Evolutionary conservation across 768 basidiomycete genomes (phyloP), one percentile per base, ranked within the genome.

Genomic region (Agrocybe chaxingu): DNA sequence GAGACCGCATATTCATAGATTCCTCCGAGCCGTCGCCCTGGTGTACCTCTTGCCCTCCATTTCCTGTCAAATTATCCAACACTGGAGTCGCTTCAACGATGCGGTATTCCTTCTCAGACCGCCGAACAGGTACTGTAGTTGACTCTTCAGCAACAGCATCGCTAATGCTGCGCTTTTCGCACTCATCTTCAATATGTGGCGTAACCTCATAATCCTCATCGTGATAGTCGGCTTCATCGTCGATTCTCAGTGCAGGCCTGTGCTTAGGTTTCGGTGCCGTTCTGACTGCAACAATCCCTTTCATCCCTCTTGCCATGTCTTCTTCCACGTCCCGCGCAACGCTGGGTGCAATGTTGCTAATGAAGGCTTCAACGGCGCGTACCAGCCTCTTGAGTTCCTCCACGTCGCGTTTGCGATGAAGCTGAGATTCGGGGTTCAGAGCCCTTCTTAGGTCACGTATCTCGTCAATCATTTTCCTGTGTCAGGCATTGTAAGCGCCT

Each of bases 341-440:
- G 10, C n/a, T 52, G 10, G 53, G 45, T 18, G 50, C 48, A 9
- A 55, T 43, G 16, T 59, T 48, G 10, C 33, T 33, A 33, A 59
- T 52, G 36, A 62, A 51, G 8, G 36, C 47, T 29, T 60, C 48
- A 8, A 62, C 58, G 29, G 53, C 49, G 1, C 50, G 11, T 11
- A 62, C 59, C 3, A 48, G 47, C 29, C 39, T 50, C 37, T 57
- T 56, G 24, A 62, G 55, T 29, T 57, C 53, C n/a, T 57, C 55
- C 4, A 54, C 11, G 30, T 62, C 59, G 16, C 59, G 38, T 18
- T 37, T 48, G n/a, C 53, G 52, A 48, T 62, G 61, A 10, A 62
- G 41, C 8, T 58, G 44, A 12, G 61, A 60, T 35, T 51, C 42
- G 7, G 61, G 61, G 8, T 51, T 49, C 16, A 62, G 40, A 10